These are phyloP conservation scores for Chlorella sp. DNA, from an alignment of 139 green algal genomes.

Conservation along the genomic window DNA sequence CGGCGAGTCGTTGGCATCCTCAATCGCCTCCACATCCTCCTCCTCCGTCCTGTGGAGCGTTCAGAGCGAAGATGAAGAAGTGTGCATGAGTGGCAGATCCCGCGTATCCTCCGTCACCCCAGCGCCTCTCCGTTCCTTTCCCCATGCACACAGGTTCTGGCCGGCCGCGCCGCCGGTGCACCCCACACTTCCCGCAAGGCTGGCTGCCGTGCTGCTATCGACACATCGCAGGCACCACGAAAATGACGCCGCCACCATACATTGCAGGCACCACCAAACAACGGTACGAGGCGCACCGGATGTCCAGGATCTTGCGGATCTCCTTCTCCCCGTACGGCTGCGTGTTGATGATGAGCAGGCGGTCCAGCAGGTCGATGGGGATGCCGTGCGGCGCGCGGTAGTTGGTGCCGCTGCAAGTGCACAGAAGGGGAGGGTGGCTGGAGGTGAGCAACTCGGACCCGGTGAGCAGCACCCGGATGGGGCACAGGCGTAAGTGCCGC, in stretches of 20 bases:
- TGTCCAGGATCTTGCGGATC: slow-evolving; percentile 94
- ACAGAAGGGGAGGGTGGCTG: background rate
- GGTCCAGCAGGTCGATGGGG: slow-evolving; percentile 97
- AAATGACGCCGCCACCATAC: background rate
- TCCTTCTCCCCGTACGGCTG: slow-evolving; percentile 94
- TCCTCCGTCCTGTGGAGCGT: background rate
- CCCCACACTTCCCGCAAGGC: too few relatives aligned
- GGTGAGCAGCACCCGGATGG: too few relatives aligned
- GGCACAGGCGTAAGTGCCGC: too few relatives aligned
- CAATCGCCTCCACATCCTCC: background rate
- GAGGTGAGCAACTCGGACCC: too few relatives aligned
- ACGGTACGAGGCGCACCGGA: slow-evolving; percentile 64
- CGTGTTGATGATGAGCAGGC: slow-evolving; percentile 98
- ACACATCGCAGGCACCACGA: too few relatives aligned
- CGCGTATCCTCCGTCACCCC: too few relatives aligned
- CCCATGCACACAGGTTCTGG: too few relatives aligned
- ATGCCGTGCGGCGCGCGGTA: slow-evolving; percentile 96
- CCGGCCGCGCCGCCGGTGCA: too few relatives aligned
- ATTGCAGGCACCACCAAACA: background rate
- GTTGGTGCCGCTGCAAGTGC: slow-evolving; percentile 82
- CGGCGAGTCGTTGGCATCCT: background rate
- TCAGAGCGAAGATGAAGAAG: background rate
- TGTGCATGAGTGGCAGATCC: background rate
- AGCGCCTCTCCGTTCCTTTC: too few relatives aligned
- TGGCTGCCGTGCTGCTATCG: too few relatives aligned